phyloP scores from a whole-genome alignment of 1,284 basidiomycete genomes.

The Puccinia coronata region DNA sequence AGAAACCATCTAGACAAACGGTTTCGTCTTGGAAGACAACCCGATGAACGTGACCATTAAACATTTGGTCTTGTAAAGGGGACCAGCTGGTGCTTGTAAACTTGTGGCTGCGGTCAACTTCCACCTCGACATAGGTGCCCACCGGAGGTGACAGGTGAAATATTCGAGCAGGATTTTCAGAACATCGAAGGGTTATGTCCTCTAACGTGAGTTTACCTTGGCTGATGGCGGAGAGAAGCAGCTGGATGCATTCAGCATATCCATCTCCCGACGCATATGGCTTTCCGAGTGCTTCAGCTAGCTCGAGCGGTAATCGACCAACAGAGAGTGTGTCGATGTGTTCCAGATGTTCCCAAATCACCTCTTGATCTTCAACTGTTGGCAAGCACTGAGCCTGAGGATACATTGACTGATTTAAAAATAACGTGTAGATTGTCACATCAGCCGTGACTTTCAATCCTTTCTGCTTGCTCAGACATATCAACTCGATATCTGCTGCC shows the following conservation, averaged over 20 bases:
- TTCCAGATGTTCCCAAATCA: constrained; percentile 83
- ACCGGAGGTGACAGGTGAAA: constrained; percentile 78
- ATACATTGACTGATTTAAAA: constrained; percentile 79
- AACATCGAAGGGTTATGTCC: constrained; percentile 75
- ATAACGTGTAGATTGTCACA: constrained; percentile 87
- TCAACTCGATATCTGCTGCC: constrained; percentile 84
- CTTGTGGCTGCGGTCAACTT: constrained; percentile 73
- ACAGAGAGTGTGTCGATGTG: constrained; percentile 89
- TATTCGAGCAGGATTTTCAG: constrained; percentile 89
- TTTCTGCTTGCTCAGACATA: constrained; percentile 92
- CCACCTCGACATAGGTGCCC: constrained; percentile 83
- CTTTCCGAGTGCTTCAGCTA: constrained; percentile 71
- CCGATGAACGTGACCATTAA: constrained; percentile 75
- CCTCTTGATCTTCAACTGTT: constrained; percentile 73
- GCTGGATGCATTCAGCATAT: constrained; percentile 80
- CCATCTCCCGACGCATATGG: constrained; percentile 73
- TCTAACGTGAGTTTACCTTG: constrained; percentile 78
- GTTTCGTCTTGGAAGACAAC: constrained; percentile 91
- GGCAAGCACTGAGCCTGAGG: constrained; percentile 72
- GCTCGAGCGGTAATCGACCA: constrained; percentile 76
- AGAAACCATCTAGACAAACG: constrained; percentile 81
- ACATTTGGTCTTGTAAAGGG: constrained; percentile 69
- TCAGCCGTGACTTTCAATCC: constrained; percentile 94
- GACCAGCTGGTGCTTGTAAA: constrained; percentile 74
- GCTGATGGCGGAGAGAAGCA: constrained; percentile 82